Evolutionary conservation across 768 basidiomycete species (phyloP).

Genomic region (Tephrocybe sp.): DNA sequence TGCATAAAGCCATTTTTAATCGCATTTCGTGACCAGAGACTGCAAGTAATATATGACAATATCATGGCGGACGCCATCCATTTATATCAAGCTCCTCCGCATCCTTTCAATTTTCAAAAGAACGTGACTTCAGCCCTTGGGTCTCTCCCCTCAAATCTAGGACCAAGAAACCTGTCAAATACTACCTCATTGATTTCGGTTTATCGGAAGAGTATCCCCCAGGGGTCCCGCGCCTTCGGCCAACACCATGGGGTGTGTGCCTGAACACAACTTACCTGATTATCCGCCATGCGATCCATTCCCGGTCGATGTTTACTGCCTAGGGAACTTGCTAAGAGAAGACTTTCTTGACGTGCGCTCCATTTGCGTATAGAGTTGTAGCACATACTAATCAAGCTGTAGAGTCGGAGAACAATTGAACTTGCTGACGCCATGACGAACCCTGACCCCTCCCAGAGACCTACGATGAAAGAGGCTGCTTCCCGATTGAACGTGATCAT

Average conservation of each 20-base stretch:
- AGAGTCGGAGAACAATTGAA: not conserved
- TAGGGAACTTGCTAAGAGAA: not conserved
- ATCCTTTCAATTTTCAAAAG: conserved; percentile 4
- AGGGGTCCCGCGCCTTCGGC: not conserved
- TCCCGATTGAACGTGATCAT: conserved; percentile 20
- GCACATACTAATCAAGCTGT: not conserved
- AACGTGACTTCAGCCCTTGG: conserved; percentile 9
- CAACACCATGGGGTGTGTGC: conserved; percentile 7
- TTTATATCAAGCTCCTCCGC: conserved; percentile 11
- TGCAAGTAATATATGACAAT: conserved; percentile 17
- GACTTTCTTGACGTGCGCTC: conserved; percentile 1
- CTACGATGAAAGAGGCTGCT: conserved; percentile 29
- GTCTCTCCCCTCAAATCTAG: conserved; percentile 6
- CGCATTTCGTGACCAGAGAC: conserved; percentile 6
- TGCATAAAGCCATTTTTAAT: no score
- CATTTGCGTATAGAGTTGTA: not conserved
- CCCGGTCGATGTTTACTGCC: conserved; percentile 8
- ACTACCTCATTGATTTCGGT: conserved; percentile 25
- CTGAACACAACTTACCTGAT: not conserved
- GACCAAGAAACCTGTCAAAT: conserved; percentile 17
- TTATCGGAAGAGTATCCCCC: conserved; percentile 16
- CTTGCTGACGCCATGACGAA: conserved; percentile 16
- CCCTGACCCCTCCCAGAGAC: conserved; percentile 28
- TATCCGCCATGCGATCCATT: conserved; percentile 8
- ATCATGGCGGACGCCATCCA: conserved; percentile 15